These are phyloP conservation scores for Thelephora terrestris DNA, from an alignment of 1,284 basidiomycete genomes.

Conservation along the genomic window DNA sequence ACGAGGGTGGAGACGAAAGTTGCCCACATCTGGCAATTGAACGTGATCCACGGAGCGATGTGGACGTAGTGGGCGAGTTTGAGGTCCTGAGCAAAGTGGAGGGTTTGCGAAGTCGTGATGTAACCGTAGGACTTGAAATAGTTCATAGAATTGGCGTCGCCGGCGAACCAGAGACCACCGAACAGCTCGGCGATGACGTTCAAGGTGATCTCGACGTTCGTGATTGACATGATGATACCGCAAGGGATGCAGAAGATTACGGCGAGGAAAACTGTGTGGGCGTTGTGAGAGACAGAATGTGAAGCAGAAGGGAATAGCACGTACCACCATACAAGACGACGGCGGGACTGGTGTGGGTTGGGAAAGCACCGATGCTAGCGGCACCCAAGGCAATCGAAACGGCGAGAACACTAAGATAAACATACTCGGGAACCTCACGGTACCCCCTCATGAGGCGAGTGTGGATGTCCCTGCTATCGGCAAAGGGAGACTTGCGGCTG, in stretches of 20 bases:
- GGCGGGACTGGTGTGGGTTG: slow-evolving; percentile 22
- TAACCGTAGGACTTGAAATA: slow-evolving; percentile 49
- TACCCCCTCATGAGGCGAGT: slow-evolving; percentile 76
- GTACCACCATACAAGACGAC: slow-evolving; percentile 20
- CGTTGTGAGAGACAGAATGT: neutral
- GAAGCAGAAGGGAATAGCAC: slow-evolving; percentile 12
- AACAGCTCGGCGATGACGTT: slow-evolving; percentile 46
- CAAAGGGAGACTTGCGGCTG: slow-evolving; percentile 52
- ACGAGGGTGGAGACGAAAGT: slow-evolving; percentile 37
- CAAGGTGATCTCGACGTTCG: slow-evolving; percentile 51
- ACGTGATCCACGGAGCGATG: slow-evolving; percentile 39
- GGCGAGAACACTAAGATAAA: slow-evolving; percentile 33
- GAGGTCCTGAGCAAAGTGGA: slow-evolving; percentile 40
- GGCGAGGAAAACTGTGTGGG: neutral
- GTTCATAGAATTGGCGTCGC: slow-evolving; percentile 50
- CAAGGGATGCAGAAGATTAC: neutral
- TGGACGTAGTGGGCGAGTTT: slow-evolving; percentile 49
- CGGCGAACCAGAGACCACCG: slow-evolving; percentile 41
- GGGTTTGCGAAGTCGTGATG: slow-evolving; percentile 39
- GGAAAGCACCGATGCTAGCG: slow-evolving; percentile 16
- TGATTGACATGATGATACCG: slow-evolving; percentile 59
- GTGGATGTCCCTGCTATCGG: slow-evolving; percentile 83
- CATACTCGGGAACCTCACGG: slow-evolving; percentile 50
- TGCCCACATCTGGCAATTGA: slow-evolving; percentile 38
- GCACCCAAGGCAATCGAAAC: slow-evolving; percentile 18